Conservation (phyloP, 202 grass and related monocot species). For the Zizania palustris region DNA sequence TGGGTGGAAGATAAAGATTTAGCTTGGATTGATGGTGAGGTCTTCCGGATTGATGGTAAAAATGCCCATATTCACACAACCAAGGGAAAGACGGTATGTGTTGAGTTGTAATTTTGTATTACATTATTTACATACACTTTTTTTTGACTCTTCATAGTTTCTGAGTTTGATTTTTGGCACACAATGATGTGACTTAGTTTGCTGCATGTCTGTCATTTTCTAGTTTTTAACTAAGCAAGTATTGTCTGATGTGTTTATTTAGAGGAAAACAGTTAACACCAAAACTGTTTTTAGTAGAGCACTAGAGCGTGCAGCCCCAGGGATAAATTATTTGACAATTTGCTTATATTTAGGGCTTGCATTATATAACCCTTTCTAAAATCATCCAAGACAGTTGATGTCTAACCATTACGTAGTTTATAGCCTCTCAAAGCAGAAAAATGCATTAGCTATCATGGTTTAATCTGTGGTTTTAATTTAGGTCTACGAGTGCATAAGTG, state of each 20-base stretch:
- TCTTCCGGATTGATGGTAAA: slow-evolving; percentile 69
- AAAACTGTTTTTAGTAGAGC: background rate
- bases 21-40: slow-evolving; percentile 94
- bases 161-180: slow-evolving; percentile 17
- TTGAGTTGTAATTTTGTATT: slow-evolving; percentile 2
- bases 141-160: slow-evolving; percentile 34
- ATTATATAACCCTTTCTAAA: background rate
- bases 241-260: background rate
- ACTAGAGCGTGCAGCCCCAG: background rate
- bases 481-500: background rate
- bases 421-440: background rate
- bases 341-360: background rate
- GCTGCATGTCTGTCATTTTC: background rate
- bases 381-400: background rate
- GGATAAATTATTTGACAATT: background rate
- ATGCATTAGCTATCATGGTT: background rate
- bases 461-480: background rate
- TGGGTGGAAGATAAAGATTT: slow-evolving; percentile 83
- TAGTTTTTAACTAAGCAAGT: slow-evolving; percentile 31
- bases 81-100: slow-evolving; percentile 78
- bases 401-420: background rate
- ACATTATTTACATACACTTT: too few species aligned
- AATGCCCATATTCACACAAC: slow-evolving; percentile 69
- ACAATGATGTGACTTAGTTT: slow-evolving; percentile 19
- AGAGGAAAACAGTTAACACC: background rate